These are phyloP conservation scores for Collybia mongolica DNA, from an alignment of 768 basidiomycete species.

Conservation along the genomic window DNA sequence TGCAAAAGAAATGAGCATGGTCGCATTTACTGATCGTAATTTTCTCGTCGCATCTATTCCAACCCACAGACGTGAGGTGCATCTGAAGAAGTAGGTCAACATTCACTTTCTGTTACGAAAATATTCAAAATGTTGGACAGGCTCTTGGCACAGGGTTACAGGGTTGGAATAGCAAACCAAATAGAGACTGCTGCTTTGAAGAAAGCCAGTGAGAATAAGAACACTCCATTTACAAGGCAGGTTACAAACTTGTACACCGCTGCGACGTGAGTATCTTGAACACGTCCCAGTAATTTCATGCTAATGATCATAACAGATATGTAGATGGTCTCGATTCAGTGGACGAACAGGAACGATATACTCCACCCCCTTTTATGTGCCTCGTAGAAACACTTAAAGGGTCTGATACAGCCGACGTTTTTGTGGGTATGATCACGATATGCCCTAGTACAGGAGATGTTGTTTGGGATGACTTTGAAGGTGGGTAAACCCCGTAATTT, in stretches of 20 bases:
- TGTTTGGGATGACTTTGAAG: slow-evolving; percentile 89
- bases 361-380: slow-evolving; percentile 68
- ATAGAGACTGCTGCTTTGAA: slow-evolving; percentile 88
- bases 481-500: slow-evolving; percentile 28
- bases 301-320: slow-evolving; percentile 48
- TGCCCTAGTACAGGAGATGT: slow-evolving; percentile 91
- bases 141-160: slow-evolving; percentile 73
- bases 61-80: slow-evolving; percentile 60
- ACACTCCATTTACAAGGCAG: slow-evolving; percentile 69
- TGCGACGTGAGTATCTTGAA: slow-evolving; percentile 63
- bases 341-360: slow-evolving; percentile 56
- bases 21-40: slow-evolving; percentile 69
- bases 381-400: slow-evolving; percentile 60
- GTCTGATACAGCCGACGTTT: slow-evolving; percentile 31
- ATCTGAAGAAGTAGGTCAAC: slow-evolving; percentile 65
- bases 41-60: slow-evolving; percentile 78
- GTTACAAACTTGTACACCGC: slow-evolving; percentile 83
- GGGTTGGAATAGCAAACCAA: slow-evolving; percentile 83
- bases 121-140: slow-evolving; percentile 23
- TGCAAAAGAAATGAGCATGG: slow-evolving; percentile 75
- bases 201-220: slow-evolving; percentile 75
- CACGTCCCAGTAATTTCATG: slow-evolving; percentile 1
- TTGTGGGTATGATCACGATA: slow-evolving; percentile 74
- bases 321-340: slow-evolving; percentile 77
- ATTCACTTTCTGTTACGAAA: not conserved